Evolutionary conservation across 208 protist genomes (phyloP).

Genomic region (Leishmania mexicana): DNA sequence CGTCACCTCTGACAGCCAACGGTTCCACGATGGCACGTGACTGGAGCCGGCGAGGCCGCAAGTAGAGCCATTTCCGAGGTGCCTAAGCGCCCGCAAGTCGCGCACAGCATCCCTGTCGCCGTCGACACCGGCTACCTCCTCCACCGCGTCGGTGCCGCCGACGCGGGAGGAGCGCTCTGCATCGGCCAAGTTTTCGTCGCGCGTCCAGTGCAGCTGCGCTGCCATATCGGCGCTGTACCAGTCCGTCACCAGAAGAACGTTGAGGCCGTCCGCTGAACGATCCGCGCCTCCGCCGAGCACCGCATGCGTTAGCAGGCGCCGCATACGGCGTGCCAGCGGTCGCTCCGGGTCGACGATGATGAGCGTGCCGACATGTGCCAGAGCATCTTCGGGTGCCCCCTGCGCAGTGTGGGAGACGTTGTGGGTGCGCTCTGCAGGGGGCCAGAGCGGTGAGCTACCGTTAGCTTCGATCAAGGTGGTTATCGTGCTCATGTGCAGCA

Average conservation of each 20-base stretch:
- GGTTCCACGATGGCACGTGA: slow-evolving; percentile 57
- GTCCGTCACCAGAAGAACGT: slow-evolving; percentile 54
- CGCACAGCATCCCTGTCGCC: background rate
- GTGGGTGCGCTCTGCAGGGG: background rate
- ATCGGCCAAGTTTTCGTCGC: background rate
- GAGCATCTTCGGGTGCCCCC: background rate
- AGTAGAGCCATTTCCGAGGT: background rate
- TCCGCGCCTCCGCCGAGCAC: slow-evolving; percentile 10
- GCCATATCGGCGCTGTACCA: slow-evolving; percentile 43
- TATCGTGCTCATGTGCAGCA: slow-evolving; percentile 14
- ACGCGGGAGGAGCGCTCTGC: background rate
- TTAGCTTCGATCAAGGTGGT: background rate
- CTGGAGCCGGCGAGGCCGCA: slow-evolving; percentile 36
- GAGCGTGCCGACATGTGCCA: slow-evolving; percentile 42
- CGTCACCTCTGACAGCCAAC: slow-evolving; percentile 28
- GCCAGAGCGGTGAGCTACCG: background rate
- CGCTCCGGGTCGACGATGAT: slow-evolving; percentile 52
- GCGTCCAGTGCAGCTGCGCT: slow-evolving; percentile 7
- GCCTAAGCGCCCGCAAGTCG: background rate
- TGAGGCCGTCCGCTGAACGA: slow-evolving; percentile 18
- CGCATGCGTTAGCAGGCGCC: slow-evolving; percentile 27
- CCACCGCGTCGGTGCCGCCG: background rate
- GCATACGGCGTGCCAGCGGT: slow-evolving; percentile 36
- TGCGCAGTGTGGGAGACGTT: background rate
- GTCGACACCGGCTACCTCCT: background rate